Percentiles rank a stretch among this genome's conserved stretches.
phyloP scores from a whole-genome alignment of 2,329 filamentous ascomycete species.

The Capronia epimyces region DNA sequence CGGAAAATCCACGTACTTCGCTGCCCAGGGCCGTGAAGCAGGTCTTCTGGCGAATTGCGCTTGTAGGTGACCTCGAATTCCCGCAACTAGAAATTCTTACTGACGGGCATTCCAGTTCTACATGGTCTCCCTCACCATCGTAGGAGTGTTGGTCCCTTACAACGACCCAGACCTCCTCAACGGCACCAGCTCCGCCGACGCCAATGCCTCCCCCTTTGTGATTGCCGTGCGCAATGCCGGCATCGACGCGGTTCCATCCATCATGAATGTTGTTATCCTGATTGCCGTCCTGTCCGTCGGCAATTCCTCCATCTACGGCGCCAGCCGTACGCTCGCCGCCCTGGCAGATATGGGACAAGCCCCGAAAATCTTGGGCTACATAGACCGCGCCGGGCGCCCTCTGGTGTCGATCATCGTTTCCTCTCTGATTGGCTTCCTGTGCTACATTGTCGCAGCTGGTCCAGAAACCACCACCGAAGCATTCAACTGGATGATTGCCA shows the following conservation, averaged over 20 bases:
- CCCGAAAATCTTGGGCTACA: slow-evolving; percentile 69
- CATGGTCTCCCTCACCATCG: slow-evolving; percentile 70
- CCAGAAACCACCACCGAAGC: slow-evolving; percentile 40
- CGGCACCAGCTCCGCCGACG: slow-evolving; percentile 55
- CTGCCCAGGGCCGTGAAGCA: slow-evolving; percentile 10
- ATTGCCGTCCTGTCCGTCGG: slow-evolving; percentile 85
- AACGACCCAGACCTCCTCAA: slow-evolving; percentile 59
- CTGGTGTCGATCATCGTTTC: slow-evolving; percentile 66
- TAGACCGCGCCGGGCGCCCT: slow-evolving; percentile 76
- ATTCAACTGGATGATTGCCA: slow-evolving; percentile 73
- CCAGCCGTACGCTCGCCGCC: slow-evolving; percentile 81
- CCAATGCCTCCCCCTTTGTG: slow-evolving; percentile 81
- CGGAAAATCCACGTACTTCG: not conserved
- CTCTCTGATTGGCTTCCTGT: slow-evolving; percentile 64
- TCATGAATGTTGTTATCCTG: slow-evolving; percentile 95
- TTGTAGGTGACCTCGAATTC: slow-evolving; percentile 36
- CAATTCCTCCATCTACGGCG: slow-evolving; percentile 87
- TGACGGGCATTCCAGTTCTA: slow-evolving; percentile 57
- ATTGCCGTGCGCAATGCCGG: slow-evolving; percentile 83
- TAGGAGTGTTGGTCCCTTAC: slow-evolving; percentile 78
- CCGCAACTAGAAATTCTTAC: not conserved
- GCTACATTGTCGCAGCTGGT: slow-evolving; percentile 65
- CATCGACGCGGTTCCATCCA: slow-evolving; percentile 71
- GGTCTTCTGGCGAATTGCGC: slow-evolving; percentile 77
- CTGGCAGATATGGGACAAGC: slow-evolving; percentile 84